phyloP scores from a whole-genome alignment of 441 rosid species.

The Erodium moschatum region DNA sequence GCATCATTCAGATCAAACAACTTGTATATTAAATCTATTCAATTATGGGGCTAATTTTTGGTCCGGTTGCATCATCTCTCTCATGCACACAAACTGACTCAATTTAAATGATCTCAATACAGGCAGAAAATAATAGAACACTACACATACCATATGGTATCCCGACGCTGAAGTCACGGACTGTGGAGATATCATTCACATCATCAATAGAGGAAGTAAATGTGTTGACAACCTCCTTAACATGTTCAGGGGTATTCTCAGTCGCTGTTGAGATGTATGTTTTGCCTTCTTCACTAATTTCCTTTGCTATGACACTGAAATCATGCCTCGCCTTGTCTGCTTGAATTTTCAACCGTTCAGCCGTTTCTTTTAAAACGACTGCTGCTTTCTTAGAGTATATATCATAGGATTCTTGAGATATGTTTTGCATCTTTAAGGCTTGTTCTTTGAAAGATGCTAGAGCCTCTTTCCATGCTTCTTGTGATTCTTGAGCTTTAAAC shows the following conservation, averaged over 20 bases:
- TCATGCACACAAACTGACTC: not conserved
- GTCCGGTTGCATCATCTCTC: not conserved
- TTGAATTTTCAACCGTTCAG: slow-evolving; percentile 62
- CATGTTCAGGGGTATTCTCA: slow-evolving; percentile 58
- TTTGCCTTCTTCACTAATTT: slow-evolving; percentile 53
- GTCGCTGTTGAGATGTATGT: slow-evolving; percentile 54
- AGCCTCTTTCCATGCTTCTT: slow-evolving; percentile 76
- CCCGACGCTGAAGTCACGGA: slow-evolving; percentile 79
- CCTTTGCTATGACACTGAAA: slow-evolving; percentile 47
- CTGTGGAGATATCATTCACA: slow-evolving; percentile 44
- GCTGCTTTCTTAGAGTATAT: slow-evolving; percentile 53
- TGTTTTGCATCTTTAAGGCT: slow-evolving; percentile 59
- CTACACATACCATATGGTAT: slow-evolving; percentile 69
- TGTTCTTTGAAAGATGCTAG: slow-evolving; percentile 62
- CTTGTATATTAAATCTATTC: not conserved
- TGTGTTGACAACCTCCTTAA: slow-evolving; percentile 66
- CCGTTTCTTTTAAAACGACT: slow-evolving; percentile 49
- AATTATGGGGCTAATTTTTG: not conserved
- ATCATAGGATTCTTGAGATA: slow-evolving; percentile 68
- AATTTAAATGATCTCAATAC: not conserved
- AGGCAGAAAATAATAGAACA: not conserved
- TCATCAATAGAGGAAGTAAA: slow-evolving; percentile 52
- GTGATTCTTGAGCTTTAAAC: slow-evolving; percentile 37
- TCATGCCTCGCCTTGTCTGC: slow-evolving; percentile 65
- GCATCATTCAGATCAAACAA: not conserved